Base-by-base conservation (phyloP, 2,329 filamentous ascomycete genomes). In the Cercospora brassicicola region DNA sequence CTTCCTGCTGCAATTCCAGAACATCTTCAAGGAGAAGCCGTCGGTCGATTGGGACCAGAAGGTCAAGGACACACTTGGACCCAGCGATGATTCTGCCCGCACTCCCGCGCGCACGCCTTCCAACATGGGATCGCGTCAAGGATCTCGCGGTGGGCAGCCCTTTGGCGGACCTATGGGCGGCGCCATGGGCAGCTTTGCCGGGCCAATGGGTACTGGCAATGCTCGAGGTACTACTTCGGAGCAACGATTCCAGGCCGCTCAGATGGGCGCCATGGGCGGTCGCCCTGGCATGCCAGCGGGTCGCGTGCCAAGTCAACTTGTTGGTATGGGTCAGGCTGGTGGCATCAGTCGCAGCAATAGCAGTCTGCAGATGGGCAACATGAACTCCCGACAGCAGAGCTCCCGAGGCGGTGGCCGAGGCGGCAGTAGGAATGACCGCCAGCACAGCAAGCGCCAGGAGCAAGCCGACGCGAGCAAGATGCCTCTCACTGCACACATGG, bases 1-100 rank as follows among this genome's bases (percentile, higher is more conserved):
- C 75, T 99, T 99, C 85, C 84, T 99, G 82, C 86, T 99, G 31
- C 95, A 99, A 78, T 99, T 99, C 86, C 92, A 97, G 82, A 88
- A 88, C 75, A 93, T 97, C 20, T 99, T 97, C 83, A 96, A 93
- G 71, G 95, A 99, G 84, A 96, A 97, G 82, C 95, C 95, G 13
- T 96, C 93, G 0, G 81, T 94, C 53, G 94, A 98, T 77, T 99
- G 97, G 88, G 91, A 96, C 77, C 86, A 90, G 72, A 94, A 95
- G 77, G 89, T 99, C 69, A 86, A 94, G 86, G 90, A 91, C 82
- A 85, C 90, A 84, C 80, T 99, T 73, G 94, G 94, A 67, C 94
- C 97, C 72, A 84, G 84, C 42, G 89, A 91, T 67, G 84, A 87
- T 56, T 88, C 88, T 82, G 92, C 81, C 84, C 90, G 80, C 79